These are phyloP conservation scores for Umbelopsis sp. DNA, from an alignment of 371 early-diverging fungal genomes.

Conservation along the genomic window DNA sequence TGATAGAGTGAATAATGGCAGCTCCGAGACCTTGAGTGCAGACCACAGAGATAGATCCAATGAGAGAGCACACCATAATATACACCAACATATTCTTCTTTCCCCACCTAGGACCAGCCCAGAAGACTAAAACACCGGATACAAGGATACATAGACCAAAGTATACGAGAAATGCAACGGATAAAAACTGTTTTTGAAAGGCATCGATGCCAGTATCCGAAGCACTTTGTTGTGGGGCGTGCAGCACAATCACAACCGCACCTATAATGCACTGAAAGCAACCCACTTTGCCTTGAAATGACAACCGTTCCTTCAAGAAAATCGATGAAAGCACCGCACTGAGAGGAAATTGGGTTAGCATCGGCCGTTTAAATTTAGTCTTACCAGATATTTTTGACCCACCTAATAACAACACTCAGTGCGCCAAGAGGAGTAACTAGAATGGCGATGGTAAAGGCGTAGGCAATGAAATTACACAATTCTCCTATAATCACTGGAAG, in stretches of 20 bases:
- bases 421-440: constrained; percentile 96
- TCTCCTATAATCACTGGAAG: constrained; percentile 81
- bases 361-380: background rate
- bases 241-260: constrained; percentile 86
- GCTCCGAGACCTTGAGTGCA: constrained; percentile 92
- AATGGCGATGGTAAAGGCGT: constrained; percentile 93
- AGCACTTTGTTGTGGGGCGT: constrained; percentile 88
- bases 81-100: constrained; percentile 86
- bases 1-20: constrained; percentile 87
- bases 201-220: constrained; percentile 78
- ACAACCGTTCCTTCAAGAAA: constrained; percentile 87
- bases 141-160: constrained; percentile 62
- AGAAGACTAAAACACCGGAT: constrained; percentile 71
- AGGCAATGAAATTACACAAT: constrained; percentile 92
- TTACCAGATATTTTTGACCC: background rate
- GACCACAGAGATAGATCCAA: constrained; percentile 93
- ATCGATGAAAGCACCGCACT: constrained; percentile 90
- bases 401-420: constrained; percentile 73
- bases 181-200: constrained; percentile 75
- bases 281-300: constrained; percentile 85
- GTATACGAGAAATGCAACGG: constrained; percentile 86
- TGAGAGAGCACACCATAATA: constrained; percentile 84
- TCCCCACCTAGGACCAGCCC: constrained; percentile 85
- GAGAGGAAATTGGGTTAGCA: background rate
- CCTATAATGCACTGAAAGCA: constrained; percentile 93